Evolutionary conservation across 2,329 filamentous ascomycete species (phyloP).

Genomic region (Malbranchea cinnamomea): DNA sequence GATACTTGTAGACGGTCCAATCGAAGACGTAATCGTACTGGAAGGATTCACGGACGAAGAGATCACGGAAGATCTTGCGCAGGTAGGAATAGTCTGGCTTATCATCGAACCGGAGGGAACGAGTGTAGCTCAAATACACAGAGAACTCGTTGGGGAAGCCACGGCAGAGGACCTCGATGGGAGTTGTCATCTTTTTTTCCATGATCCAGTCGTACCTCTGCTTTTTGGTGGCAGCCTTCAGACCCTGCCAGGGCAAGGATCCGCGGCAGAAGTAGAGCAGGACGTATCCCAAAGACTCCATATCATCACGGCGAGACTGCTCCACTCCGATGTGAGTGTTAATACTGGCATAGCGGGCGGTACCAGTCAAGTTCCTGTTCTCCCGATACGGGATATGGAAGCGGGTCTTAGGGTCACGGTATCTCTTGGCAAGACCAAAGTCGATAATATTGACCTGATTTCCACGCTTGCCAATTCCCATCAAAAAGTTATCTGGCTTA

Average conservation of each 20-base stretch:
- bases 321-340: constrained; percentile 98
- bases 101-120: constrained; percentile 96
- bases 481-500: constrained; percentile 99
- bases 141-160: constrained; percentile 99
- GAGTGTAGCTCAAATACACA: constrained; percentile 99
- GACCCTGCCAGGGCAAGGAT: constrained; percentile 94
- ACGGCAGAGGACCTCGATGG: constrained; percentile 94
- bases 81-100: constrained; percentile 99
- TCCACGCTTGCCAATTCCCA: constrained; percentile 97
- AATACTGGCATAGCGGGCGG: constrained; percentile 94
- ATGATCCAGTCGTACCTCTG: constrained; percentile 99
- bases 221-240: constrained; percentile 98
- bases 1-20: constrained; percentile 99
- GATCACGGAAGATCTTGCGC: constrained; percentile 98
- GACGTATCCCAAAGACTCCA: constrained; percentile 97
- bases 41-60: constrained; percentile 97
- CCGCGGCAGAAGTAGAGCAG: constrained; percentile 99
- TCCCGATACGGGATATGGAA: constrained; percentile 99
- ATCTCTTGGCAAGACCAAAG: constrained; percentile 98
- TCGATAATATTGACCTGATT: constrained; percentile 99
- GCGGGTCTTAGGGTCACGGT: constrained; percentile 98
- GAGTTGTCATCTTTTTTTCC: constrained; percentile 99
- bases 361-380: constrained; percentile 99
- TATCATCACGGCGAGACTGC: constrained; percentile 97
- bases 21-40: constrained; percentile 99